A percentile compares a stretch with the other conserved stretches of the same genome.
These are phyloP conservation scores for Mycena pura DNA, from an alignment of 768 basidiomycete genomes.

Conservation along the genomic window DNA sequence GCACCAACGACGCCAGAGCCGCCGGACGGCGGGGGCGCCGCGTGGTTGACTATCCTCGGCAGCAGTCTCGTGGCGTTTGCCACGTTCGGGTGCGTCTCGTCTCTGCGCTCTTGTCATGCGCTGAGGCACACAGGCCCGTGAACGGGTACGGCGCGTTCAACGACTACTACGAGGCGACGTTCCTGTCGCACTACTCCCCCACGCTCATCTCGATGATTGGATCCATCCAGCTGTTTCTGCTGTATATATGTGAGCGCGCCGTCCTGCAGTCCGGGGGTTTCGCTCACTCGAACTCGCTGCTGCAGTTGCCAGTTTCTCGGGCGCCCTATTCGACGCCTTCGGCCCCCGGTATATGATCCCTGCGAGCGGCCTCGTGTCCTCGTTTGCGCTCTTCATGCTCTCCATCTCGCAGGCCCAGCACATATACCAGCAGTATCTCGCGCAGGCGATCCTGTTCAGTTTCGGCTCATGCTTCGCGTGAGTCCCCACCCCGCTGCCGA, in stretches of 20 bases:
- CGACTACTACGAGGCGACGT: slow-evolving; percentile 38
- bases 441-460: slow-evolving; percentile 32
- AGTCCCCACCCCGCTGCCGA: too few species aligned
- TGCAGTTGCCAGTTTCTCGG: slow-evolving; percentile 28
- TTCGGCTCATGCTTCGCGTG: slow-evolving; percentile 30
- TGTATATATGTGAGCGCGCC: slow-evolving; percentile 27
- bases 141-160: slow-evolving; percentile 45
- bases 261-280: background rate
- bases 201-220: slow-evolving; percentile 39
- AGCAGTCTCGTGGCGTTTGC: slow-evolving; percentile 21
- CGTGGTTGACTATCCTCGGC: slow-evolving; percentile 32
- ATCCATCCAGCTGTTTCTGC: slow-evolving; percentile 34
- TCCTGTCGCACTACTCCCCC: slow-evolving; percentile 35
- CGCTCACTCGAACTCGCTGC: background rate
- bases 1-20: background rate
- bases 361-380: slow-evolving; percentile 29
- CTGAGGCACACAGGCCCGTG: slow-evolving; percentile 32
- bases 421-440: slow-evolving; percentile 38
- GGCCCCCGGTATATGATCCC: slow-evolving; percentile 33
- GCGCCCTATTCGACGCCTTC: slow-evolving; percentile 32
- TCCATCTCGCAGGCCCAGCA: slow-evolving; percentile 34
- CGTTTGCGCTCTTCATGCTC: slow-evolving; percentile 32
- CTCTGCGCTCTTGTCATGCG: too few species aligned
- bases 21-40: slow-evolving; percentile 32
- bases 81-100: slow-evolving; percentile 28